Evolutionary conservation across 2,329 filamentous ascomycete species (phyloP), one percentile per base, ranked within the genome.

Genomic region (Epichloe sylvatica): DNA sequence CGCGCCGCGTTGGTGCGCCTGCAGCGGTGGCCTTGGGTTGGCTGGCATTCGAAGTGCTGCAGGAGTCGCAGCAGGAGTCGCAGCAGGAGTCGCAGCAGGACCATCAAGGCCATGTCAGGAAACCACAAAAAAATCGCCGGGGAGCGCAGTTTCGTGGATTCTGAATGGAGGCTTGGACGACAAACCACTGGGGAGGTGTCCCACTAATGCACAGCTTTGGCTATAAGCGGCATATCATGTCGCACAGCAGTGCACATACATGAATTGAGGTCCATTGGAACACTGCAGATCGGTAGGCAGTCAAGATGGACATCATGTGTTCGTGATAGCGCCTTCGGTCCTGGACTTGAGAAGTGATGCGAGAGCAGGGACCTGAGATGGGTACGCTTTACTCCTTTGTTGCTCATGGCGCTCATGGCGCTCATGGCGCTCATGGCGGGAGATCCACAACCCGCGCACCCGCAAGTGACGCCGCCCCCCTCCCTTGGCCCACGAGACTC

Each of bases 21-120:
- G 46, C 45, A 45, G 46, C 47, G 33, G 44, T 34, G 45, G 12
- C 37, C 47, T 33, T 44, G 46, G 49, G 46, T 49, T 52, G 52
- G 52, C 30, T 55, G 45, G 47, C 46, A 43, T 37, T 45, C 49
- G 42, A 39, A 45, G 47, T 47, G 51, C 51, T 51, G 53, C 53
- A 54, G 40, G 45, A 44, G 19, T 19, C 19, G 19, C 17, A 17
- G 17, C 17, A 17, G 17, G 17, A 17, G 17, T 17, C 17, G 17
- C 17, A 17, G 17, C 17, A 17, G 17, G 19, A 19, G 2, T 19
- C 19, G 53, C 53, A 54, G 53, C 53, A 54, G 40, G 45, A 44
- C 47, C 53, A 50, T 30, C 8, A 30, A 9, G 25, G 7, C 25
- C 25, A 30, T 9, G 25, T 1, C 25, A 11, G 3, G 7, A 30